Conservation (phyloP, 2,329 filamentous ascomycete genomes). For the Xylariomycetidae sp. region DNA sequence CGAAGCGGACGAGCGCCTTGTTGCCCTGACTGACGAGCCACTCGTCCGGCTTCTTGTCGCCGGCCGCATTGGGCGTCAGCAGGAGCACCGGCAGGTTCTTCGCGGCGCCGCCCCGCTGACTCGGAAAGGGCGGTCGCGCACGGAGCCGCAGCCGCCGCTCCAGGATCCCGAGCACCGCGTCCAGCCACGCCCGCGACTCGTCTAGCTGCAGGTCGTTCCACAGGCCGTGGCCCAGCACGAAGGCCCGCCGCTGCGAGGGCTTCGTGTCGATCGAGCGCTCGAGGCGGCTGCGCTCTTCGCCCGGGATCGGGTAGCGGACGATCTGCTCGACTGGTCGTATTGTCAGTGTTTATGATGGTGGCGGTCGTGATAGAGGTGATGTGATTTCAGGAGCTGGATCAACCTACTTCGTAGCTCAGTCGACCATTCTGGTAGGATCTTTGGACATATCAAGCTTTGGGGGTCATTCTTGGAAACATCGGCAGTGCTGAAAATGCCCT, state of each 20-base stretch:
- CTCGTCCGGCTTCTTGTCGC: conserved; percentile 40
- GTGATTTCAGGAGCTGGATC: not conserved
- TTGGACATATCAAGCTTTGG: conserved; percentile 34
- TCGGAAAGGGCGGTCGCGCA: conserved; percentile 9
- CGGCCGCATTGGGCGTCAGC: conserved; percentile 41
- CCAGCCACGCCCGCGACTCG: conserved; percentile 36
- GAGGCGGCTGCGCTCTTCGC: conserved; percentile 35
- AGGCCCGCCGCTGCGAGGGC: conserved; percentile 31
- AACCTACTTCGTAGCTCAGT: conserved; percentile 23
- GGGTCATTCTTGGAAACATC: conserved; percentile 40
- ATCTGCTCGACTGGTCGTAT: conserved; percentile 36
- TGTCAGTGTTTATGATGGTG: too few species aligned
- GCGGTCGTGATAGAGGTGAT: not conserved
- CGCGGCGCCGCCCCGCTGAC: not conserved
- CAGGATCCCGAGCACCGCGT: conserved; percentile 29
- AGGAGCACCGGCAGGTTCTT: conserved; percentile 25
- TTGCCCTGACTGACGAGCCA: conserved; percentile 43
- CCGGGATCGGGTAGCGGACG: conserved; percentile 36
- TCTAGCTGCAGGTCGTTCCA: conserved; percentile 42
- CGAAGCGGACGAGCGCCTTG: conserved; percentile 41
- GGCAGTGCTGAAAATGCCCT: conserved; percentile 42
- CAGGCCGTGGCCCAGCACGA: conserved; percentile 42
- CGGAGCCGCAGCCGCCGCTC: conserved; percentile 15
- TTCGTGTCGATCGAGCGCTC: conserved; percentile 27
- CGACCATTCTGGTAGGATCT: conserved; percentile 24